Base-by-base conservation (phyloP, 2,329 filamentous ascomycete species). In the Didymella arachidicola region DNA sequence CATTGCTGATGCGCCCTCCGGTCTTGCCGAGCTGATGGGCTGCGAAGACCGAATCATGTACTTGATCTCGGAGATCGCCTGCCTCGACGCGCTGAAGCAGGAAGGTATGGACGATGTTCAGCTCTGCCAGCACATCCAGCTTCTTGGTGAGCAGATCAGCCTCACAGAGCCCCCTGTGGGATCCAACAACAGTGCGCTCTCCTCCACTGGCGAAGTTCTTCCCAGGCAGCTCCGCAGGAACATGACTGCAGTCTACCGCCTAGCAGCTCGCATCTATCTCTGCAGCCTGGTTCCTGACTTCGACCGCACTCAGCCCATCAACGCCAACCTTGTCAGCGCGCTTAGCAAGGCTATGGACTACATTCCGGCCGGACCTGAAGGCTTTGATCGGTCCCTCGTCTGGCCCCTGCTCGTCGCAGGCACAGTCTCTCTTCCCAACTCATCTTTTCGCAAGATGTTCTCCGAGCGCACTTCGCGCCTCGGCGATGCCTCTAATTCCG, bases 1-100 rank as follows among this genome's bases (percentile, higher is more conserved):
- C 77, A 86, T 97, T 50, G 80, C 77, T 47, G 80, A 82, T 25
- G 79, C 83, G 6, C 79, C 81, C 2, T 90, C 91, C 10, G 95
- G 95, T 11, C 85, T 99, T 36, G 88, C 90, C 52, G 93, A 96
- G 80, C 85, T 98, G 50, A 98, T 98, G 93, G 95, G 95, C 67
- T 98, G 95, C 77, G 94, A 98, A 64, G 95, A 99, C 79, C 88
- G 89, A 22, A 90, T 98, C 79, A 97, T 99, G 93, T 98, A 97
- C 78, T 84, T 98, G 70, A 96, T 99, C 75, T 96, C 93, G 2
- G 95, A 99, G 80, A 97, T 98, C 70, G 92, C 94, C 53, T 98
- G 95, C 78, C 87, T 99, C 52, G 95, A 98, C 77, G 90, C 91
- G 3, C 86, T 97, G 64, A 96, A 95, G 82, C 81, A 83, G 38